Base-by-base conservation (phyloP, 768 basidiomycete species). In the Lentinula boryana region DNA sequence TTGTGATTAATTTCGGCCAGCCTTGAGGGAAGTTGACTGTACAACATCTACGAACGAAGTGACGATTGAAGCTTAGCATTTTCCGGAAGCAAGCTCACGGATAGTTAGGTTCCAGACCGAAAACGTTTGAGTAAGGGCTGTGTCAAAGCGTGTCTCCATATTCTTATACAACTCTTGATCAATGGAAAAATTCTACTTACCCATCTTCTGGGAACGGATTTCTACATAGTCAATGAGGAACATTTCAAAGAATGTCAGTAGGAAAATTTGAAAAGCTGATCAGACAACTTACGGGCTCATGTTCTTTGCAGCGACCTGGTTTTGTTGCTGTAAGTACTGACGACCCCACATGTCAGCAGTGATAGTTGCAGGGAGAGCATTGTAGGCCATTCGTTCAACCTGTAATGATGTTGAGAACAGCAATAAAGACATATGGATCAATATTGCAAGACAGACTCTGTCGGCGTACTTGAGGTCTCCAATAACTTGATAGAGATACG, bases 241-340 rank as follows among this genome's bases (percentile, higher is more conserved):
- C 27, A 27, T 27, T 16, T 46, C 44, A 32, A 23, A 49, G n/a
- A 52, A 38, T n/a, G n/a, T 63, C 16, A 44, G 40, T 54, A 50
- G 21, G 21, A 41, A 38, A 27, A 18, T 23, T 12, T 16, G 1
- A 16, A 13, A n/a, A 36, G 16, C 12, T 21, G 5, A 43, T 18
- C 16, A 41, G 36, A 7, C 12, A 5, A 53, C 58, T 64, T 44
- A 80, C 80, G 76, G 78, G 21, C 71, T 78, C 82, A 83, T 84
- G 64, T 83, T 83, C 69, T 79, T 76, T 12, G 81, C 75, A 1
- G 78, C 80, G 40, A 84, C 77, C 65, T 84, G 83, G 63, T 83
- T 85, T 67, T 82, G 79, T 64, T 84, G 78, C 60, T 84, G 84
- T n/a, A 84, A 69, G 64, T 84, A 85, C 66, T 84, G 83, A 16